Percentiles rank a stretch among this genome's conserved stretches.
phyloP scores from a whole-genome alignment of 176 grass and related monocot genomes.

The Carex cristatella region DNA sequence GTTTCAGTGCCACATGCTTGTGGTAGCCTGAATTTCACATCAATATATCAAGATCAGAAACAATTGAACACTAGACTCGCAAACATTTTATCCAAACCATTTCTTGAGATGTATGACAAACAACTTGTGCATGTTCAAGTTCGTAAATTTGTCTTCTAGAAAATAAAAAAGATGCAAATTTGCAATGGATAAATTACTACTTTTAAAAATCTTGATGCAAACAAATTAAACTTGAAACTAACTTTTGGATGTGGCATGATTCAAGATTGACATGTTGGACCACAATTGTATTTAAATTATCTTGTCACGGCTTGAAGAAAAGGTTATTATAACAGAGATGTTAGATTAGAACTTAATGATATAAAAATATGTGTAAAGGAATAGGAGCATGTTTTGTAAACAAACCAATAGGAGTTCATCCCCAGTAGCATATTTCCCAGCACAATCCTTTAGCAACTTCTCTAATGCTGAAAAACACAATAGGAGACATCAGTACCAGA shows the following conservation, averaged over 20 bases:
- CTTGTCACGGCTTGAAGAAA: neutral
- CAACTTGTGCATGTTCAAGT: neutral
- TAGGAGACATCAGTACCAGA: constrained; percentile 10
- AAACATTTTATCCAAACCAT: neutral
- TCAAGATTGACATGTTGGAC: neutral
- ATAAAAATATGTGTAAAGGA: neutral
- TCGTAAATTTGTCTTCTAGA: neutral
- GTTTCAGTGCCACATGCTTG: neutral
- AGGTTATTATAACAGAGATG: neutral
- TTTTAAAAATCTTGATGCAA: neutral
- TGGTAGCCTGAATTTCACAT: neutral
- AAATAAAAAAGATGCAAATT: neutral
- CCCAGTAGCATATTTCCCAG: constrained; percentile 71
- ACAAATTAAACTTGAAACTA: neutral
- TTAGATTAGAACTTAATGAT: neutral
- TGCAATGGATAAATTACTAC: neutral
- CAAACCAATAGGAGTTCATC: constrained; percentile 78
- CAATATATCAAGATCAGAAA: neutral
- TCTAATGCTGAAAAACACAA: constrained; percentile 56
- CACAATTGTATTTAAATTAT: neutral
- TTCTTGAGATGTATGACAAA: neutral
- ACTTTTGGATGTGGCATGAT: neutral
- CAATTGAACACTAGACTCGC: neutral
- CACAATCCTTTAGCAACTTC: constrained; percentile 55
- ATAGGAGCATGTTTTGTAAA: constrained; percentile 17